phyloP scores from a whole-genome alignment of 345 rosid species.

The Cochlearia excelsa region DNA sequence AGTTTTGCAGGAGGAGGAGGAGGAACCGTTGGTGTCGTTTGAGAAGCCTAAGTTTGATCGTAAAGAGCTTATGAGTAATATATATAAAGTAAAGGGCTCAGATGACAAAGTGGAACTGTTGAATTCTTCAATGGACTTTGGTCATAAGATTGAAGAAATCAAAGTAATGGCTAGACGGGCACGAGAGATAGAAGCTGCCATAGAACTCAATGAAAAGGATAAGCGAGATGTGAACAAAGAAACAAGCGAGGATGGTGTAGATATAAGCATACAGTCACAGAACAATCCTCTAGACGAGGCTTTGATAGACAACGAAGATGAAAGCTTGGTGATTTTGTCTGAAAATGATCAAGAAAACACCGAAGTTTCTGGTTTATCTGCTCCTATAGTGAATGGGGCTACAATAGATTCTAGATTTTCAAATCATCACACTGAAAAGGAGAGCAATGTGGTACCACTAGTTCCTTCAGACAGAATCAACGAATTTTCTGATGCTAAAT shows the following conservation, averaged over 20 bases:
- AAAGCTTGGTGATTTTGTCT: slow-evolving; percentile 10
- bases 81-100: slow-evolving; percentile 44
- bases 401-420: slow-evolving; percentile 33
- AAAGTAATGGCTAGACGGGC: slow-evolving; percentile 55
- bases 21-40: slow-evolving; percentile 28
- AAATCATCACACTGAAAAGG: slow-evolving; percentile 15
- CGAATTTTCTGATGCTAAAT: slow-evolving; percentile 39
- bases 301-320: slow-evolving; percentile 32
- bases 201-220: slow-evolving; percentile 42
- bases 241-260: slow-evolving; percentile 18
- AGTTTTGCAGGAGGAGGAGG: slow-evolving; percentile 43
- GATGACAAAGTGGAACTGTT: slow-evolving; percentile 33
- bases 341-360: slow-evolving; percentile 24
- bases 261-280: slow-evolving; percentile 24
- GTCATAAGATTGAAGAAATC: slow-evolving; percentile 48
- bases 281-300: slow-evolving; percentile 23
- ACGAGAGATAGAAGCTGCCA: slow-evolving; percentile 46
- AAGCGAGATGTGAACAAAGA: slow-evolving; percentile 22
- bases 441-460: slow-evolving; percentile 17
- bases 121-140: slow-evolving; percentile 39
- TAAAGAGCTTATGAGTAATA: slow-evolving; percentile 47
- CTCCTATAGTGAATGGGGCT: slow-evolving; percentile 34
- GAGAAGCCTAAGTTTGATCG: slow-evolving; percentile 66
- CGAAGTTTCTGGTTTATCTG: slow-evolving; percentile 23
- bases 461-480: slow-evolving; percentile 24